phyloP scores from a whole-genome alignment of 139 green algal genomes.

The Chlamydomonas sp. region DNA sequence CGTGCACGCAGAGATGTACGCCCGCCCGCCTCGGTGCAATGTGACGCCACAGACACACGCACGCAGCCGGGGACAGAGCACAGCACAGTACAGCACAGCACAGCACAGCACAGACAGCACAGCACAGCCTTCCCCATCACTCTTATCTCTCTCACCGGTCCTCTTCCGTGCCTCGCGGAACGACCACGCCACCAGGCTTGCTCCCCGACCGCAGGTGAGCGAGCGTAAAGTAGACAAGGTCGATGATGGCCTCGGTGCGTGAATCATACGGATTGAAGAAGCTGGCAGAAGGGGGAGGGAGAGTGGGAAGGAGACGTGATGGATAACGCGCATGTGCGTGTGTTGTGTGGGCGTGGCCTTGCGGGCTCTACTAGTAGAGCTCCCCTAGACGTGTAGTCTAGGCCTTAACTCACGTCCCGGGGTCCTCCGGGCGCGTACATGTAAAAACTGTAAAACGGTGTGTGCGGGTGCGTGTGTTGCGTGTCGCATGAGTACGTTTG shows the following conservation, averaged over 20 bases:
- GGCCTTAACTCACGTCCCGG: too few species aligned
- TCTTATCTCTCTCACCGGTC: too few species aligned
- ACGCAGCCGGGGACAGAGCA: neutral
- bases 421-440: too few species aligned
- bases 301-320: neutral
- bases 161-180: constrained; percentile 41
- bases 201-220: constrained; percentile 30
- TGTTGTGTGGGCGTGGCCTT: too few species aligned
- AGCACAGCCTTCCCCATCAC: too few species aligned
- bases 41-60: neutral
- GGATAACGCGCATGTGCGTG: too few species aligned
- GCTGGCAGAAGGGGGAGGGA: constrained; percentile 17
- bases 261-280: constrained; percentile 42
- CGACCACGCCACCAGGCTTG: constrained; percentile 21
- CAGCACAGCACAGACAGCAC: constrained; percentile 5
- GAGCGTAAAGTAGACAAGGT: constrained; percentile 54
- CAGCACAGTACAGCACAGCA: neutral
- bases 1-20: neutral
- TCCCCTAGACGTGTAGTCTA: too few species aligned
- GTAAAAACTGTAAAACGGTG: too few species aligned
- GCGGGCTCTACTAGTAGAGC: too few species aligned
- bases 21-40: neutral
- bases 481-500: too few species aligned
- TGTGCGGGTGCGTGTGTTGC: too few species aligned
- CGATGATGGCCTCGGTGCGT: constrained; percentile 36